Percentiles rank a stretch among this genome's conserved stretches.
Evolutionary conservation across 495 filamentous ascomycete species (phyloP).

Genomic region (Aspergillus avenaceus): DNA sequence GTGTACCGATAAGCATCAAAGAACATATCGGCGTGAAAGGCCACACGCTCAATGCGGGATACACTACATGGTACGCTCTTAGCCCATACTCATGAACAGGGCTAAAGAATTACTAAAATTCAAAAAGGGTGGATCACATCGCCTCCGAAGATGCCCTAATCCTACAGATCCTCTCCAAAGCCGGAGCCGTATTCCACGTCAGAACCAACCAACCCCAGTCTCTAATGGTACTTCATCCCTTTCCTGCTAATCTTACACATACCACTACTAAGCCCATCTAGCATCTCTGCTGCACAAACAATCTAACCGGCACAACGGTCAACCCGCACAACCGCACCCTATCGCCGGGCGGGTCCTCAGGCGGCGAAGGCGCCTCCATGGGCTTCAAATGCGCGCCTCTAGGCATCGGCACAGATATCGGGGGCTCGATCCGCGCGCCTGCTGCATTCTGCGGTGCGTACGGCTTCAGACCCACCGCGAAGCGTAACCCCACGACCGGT

Average conservation of each 20-base stretch:
- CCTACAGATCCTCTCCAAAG: conserved; percentile 28
- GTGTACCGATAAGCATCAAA: conserved; percentile 63
- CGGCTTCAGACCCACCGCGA: conserved; percentile 52
- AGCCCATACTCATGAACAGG: background rate
- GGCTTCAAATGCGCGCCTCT: conserved; percentile 57
- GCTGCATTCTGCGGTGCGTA: conserved; percentile 57
- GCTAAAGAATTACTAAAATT: background rate
- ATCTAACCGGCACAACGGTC: conserved; percentile 58
- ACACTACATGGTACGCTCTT: conserved; percentile 29
- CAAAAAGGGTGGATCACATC: conserved; percentile 35
- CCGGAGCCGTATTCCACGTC: conserved; percentile 56
- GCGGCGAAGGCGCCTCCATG: conserved; percentile 65
- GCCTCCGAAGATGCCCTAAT: conserved; percentile 33
- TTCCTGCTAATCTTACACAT: background rate
- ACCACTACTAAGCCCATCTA: conserved; percentile 14
- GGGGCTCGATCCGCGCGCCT: conserved; percentile 59
- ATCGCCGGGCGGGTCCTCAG: conserved; percentile 59
- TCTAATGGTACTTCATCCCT: conserved; percentile 30
- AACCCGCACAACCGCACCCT: conserved; percentile 59
- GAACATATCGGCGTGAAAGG: conserved; percentile 60
- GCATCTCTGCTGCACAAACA: conserved; percentile 51
- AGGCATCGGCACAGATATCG: conserved; percentile 65
- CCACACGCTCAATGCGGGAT: conserved; percentile 38
- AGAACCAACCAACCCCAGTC: conserved; percentile 61
- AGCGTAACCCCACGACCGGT: conserved; percentile 47